Conservation (phyloP, 345 rosid genomes). For the Eutrema heterophyllum region DNA sequence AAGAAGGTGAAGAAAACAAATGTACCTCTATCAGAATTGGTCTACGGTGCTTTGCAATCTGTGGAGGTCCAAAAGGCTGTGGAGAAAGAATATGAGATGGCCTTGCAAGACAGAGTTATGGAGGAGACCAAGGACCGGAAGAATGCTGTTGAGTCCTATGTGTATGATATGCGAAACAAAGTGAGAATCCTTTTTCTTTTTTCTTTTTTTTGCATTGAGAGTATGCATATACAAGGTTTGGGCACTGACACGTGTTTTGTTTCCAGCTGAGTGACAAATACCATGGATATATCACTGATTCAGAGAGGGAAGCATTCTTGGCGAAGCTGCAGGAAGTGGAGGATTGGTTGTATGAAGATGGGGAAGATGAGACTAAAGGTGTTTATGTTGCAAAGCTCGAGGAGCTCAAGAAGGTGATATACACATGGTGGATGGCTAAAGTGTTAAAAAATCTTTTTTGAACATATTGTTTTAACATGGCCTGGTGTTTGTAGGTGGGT, state of each 20-base stretch:
- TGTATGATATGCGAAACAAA: constrained; percentile 96
- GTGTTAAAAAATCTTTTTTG: background rate
- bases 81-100: constrained; percentile 98
- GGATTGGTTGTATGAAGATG: constrained; percentile 98
- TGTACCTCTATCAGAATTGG: constrained; percentile 64
- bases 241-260: constrained; percentile 2
- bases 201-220: background rate
- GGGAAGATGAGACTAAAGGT: constrained; percentile 98
- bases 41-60: constrained; percentile 63
- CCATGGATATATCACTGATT: constrained; percentile 62
- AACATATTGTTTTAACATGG: background rate
- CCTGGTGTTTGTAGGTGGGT: constrained; percentile 55
- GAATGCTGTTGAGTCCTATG: constrained; percentile 98
- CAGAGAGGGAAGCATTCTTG: constrained; percentile 64
- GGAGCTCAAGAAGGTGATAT: constrained; percentile 77
- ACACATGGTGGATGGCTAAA: background rate
- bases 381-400: constrained; percentile 93
- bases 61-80: constrained; percentile 80
- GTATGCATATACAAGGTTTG: background rate
- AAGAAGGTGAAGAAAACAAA: constrained; percentile 91
- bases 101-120: constrained; percentile 96
- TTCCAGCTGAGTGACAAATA: constrained; percentile 71
- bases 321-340: constrained; percentile 74
- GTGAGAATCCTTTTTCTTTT: constrained; percentile 29
- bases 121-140: constrained; percentile 96